Base-by-base conservation (phyloP, 106 monocot genomes). In the Agapanthus africanus region DNA sequence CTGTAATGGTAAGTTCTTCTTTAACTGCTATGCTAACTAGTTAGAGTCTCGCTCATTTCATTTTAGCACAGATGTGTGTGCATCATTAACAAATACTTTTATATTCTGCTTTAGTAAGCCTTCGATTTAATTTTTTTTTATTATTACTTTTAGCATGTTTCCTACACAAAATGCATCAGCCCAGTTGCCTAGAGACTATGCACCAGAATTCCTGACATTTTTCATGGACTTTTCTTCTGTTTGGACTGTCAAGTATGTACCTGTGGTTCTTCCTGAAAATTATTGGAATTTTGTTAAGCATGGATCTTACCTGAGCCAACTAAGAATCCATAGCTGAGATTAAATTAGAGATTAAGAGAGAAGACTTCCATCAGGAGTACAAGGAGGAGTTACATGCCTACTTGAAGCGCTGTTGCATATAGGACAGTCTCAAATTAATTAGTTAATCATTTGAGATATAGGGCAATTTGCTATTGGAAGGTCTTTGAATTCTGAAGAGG, bases 1-100 rank as follows among this genome's bases (percentile, higher is more conserved):
- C 97, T 77, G 91, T 97, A 11, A 97, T 97, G 97, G 97, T 97
- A 84, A 70, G 76, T 69, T 25, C 25, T 49, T 38, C 18, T 68
- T 68, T 40, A n/a, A n/a, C n/a, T n/a, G n/a, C n/a, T n/a, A n/a
- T 35, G 28, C 18, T 33, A 4, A 62, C 0, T 16, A 15, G 16
- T 18, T 28, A 31, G 30, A 3, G 5, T 42, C 14, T 26, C 37
- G 40, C 6, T 14, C 14, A 6, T 66, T 37, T 35, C 65, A n/a
- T 66, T 66, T 9, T 44, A 40, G 11, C 25, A 44, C 42, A 19
- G 5, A 18, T 62, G 7, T 35, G 18, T 28, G 21, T 62, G 61
- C 35, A 21, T 35, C 34, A 62, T 62, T 28, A 59, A 15, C 1
- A 4, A 10, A 3, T 59, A 59, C 19, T 40, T 2, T n/a, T 1